Evolutionary conservation across 176 grass and related monocot genomes (phyloP), one percentile per base, ranked within the genome.

Genomic region (Saccharum spontaneum): DNA sequence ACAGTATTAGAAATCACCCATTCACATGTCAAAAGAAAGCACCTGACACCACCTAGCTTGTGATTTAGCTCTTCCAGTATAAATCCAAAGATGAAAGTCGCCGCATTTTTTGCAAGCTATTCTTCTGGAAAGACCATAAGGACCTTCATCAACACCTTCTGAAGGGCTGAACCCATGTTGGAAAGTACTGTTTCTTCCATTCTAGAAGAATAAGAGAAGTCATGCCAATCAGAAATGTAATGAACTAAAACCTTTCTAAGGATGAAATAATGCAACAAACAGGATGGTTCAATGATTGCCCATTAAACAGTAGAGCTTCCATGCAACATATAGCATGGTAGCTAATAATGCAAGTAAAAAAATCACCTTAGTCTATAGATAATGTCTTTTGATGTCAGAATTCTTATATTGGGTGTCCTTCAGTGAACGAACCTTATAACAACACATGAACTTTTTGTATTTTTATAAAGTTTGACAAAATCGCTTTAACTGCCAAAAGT

Each of bases 21-120:
- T 6, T 28, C 30, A 86, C 33, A 59, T 46, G 40, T 37, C 55
- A 52, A 83, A 59, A 82, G 3, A 85, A 40, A 71, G 41, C 85
- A 99, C 97, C 97, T 99, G 97, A 87, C 97, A 99, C 97, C 97
- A 99, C 84, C 97, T 92, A 86, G 91, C 97, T 93, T 90, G 94
- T 11, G 87, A 87, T 84, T 99, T 99, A 30, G 91, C 82, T 87
- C 91, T 95, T 78, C 90, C 84, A 79, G 97, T 94, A 69, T 91
- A 99, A 50, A 86, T 89, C 97, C 97, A 99, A 18, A 94, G 63
- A 86, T 99, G 97, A 30, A 92, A 99, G 62, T 95, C 84, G 5
- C 88, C 75, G 3, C 97, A 99, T 77, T 89, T 99, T 86, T 96
- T 99, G 90, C 97, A 99, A 39, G 85, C 84, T 91, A 99, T 95